Conservation (phyloP, 164 flowering plant species). For the Platanus orientalis region DNA sequence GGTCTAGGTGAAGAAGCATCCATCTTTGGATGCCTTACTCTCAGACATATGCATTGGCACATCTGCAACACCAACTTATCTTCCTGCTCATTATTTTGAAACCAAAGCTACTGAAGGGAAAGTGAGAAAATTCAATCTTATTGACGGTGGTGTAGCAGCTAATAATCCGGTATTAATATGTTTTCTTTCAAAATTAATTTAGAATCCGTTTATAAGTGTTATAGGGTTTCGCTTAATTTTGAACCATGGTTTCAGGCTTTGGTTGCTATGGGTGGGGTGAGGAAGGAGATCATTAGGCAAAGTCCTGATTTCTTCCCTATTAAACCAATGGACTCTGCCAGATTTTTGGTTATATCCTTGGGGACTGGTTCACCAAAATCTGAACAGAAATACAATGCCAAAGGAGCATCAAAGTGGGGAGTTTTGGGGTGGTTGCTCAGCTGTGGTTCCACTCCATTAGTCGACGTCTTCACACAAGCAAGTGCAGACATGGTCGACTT, state of each 20-base stretch:
- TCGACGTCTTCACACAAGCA: neutral
- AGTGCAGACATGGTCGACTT: neutral
- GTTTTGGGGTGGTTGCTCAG: neutral
- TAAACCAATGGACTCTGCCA: neutral
- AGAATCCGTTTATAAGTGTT: too few relatives aligned
- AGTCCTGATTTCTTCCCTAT: slow-evolving; percentile 1
- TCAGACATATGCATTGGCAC: slow-evolving; percentile 1
- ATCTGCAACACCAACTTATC: neutral
- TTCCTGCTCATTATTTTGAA: neutral
- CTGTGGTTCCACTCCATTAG: neutral
- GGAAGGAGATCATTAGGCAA: neutral
- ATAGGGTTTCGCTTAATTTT: too few relatives aligned
- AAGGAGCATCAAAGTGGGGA: neutral
- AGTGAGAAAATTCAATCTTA: neutral
- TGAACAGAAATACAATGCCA: neutral
- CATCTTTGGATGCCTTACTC: neutral
- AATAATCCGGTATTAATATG: neutral
- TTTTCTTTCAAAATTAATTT: neutral
- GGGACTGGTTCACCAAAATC: neutral
- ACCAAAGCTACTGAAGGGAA: neutral
- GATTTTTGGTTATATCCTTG: neutral
- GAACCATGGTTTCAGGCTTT: neutral
- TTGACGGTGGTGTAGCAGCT: neutral
- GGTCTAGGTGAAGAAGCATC: neutral
- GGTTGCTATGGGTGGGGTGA: neutral